These are phyloP conservation scores for Hypoxylon cercidicola DNA, from an alignment of 495 filamentous ascomycete genomes.

Conservation along the genomic window DNA sequence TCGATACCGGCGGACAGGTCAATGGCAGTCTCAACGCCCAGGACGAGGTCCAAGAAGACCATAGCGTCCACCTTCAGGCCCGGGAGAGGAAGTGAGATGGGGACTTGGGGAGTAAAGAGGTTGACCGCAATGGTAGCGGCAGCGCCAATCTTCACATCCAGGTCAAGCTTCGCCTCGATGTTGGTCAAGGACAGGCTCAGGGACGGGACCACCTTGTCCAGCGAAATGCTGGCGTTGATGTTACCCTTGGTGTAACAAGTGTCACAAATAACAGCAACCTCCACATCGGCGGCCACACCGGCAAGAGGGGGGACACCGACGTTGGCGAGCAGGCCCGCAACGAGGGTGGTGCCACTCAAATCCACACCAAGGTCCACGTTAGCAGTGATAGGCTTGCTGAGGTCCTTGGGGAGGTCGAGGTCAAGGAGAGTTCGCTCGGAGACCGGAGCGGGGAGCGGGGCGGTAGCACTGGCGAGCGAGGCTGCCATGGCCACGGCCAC, in stretches of 20 bases:
- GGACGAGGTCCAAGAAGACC: slow-evolving; percentile 52
- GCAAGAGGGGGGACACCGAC: slow-evolving; percentile 35
- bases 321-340: slow-evolving; percentile 41
- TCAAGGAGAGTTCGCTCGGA: slow-evolving; percentile 37
- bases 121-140: slow-evolving; percentile 50
- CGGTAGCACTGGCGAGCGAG: slow-evolving; percentile 43
- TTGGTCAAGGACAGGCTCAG: slow-evolving; percentile 46
- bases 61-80: slow-evolving; percentile 51
- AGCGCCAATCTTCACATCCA: slow-evolving; percentile 47
- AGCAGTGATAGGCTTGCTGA: slow-evolving; percentile 41
- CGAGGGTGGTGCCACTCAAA: slow-evolving; percentile 39
- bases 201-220: slow-evolving; percentile 45
- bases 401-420: slow-evolving; percentile 35
- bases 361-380: slow-evolving; percentile 40
- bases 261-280: slow-evolving; percentile 43
- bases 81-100: slow-evolving; percentile 45
- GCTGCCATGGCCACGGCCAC: slow-evolving; percentile 46
- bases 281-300: slow-evolving; percentile 36
- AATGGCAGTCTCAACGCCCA: slow-evolving; percentile 51
- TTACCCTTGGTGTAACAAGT: slow-evolving; percentile 51
- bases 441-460: slow-evolving; percentile 24
- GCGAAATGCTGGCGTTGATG: slow-evolving; percentile 47
- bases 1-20: slow-evolving; percentile 56
- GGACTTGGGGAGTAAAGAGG: slow-evolving; percentile 46
- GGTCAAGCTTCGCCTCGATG: slow-evolving; percentile 50